A percentile compares a stretch with the other conserved stretches of the same genome.
Evolutionary conservation across 345 rosid species (phyloP).

Genomic region (Lepidium aucheri): DNA sequence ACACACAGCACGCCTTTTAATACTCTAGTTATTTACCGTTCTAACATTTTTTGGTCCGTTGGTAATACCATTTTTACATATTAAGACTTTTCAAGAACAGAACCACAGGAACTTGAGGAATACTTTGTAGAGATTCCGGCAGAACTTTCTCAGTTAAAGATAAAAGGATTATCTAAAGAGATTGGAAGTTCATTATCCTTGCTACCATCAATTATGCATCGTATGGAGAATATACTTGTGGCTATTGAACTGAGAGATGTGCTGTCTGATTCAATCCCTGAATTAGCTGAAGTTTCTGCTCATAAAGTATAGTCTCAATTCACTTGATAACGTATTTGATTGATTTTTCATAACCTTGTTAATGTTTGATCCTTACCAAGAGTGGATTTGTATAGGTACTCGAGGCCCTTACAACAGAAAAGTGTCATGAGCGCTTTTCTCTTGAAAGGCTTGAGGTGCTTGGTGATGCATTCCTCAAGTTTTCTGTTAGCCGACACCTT

Average conservation of each 20-base stretch:
- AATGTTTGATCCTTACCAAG: slow-evolving; percentile 16
- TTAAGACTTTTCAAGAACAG: slow-evolving; percentile 31
- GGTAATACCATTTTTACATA: slow-evolving; percentile 9
- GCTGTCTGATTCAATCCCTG: slow-evolving; percentile 59
- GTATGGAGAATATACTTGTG: slow-evolving; percentile 80
- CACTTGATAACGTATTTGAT: slow-evolving; percentile 9
- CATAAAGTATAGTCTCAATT: slow-evolving; percentile 41
- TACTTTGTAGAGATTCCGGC: slow-evolving; percentile 71
- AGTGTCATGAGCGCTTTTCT: slow-evolving; percentile 89
- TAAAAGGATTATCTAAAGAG: slow-evolving; percentile 77
- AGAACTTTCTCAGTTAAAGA: slow-evolving; percentile 82
- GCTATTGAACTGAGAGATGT: slow-evolving; percentile 74
- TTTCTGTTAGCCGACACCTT: slow-evolving; percentile 68
- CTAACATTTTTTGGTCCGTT: background rate
- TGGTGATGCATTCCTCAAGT: slow-evolving; percentile 92
- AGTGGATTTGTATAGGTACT: slow-evolving; percentile 45
- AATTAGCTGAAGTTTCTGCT: slow-evolving; percentile 69
- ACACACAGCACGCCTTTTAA: background rate
- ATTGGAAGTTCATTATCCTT: slow-evolving; percentile 82
- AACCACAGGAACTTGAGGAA: slow-evolving; percentile 60
- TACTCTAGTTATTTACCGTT: background rate
- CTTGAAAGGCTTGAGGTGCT: slow-evolving; percentile 88
- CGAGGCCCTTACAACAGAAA: slow-evolving; percentile 94
- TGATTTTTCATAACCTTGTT: slow-evolving; percentile 4
- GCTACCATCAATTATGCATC: slow-evolving; percentile 92